Conservation (phyloP, 1,284 basidiomycete genomes). For the Cryptococcus sp. region DNA sequence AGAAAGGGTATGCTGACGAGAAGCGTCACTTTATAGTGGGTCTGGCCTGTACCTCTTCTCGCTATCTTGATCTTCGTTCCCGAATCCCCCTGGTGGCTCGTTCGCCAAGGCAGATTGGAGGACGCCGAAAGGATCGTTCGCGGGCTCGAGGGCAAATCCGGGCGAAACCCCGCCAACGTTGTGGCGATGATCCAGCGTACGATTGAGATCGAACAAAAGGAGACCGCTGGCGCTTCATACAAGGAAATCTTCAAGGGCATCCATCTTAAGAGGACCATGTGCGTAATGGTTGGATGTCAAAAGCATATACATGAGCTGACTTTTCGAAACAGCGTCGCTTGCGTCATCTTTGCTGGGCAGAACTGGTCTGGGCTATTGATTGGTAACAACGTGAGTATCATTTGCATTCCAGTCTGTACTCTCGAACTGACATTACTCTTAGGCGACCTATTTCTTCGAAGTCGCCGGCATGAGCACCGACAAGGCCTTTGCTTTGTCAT, state of each 20-base stretch:
- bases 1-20: too few species aligned
- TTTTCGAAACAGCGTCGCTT: constrained; percentile 40
- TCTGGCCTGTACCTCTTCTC: constrained; percentile 13
- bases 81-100: constrained; percentile 19
- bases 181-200: constrained; percentile 51
- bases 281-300: constrained; percentile 45
- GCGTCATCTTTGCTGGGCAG: constrained; percentile 15
- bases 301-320: background rate
- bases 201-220: constrained; percentile 20
- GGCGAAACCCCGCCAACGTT: constrained; percentile 49
- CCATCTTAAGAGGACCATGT: constrained; percentile 21
- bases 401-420: too few species aligned
- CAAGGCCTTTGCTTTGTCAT: constrained; percentile 48
- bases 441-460: constrained; percentile 7
- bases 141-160: constrained; percentile 29
- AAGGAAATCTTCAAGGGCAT: too few species aligned
- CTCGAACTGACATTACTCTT: too few species aligned
- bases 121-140: constrained; percentile 7
- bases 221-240: too few species aligned
- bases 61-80: constrained; percentile 6
- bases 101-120: constrained; percentile 14
- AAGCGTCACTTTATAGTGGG: background rate
- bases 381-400: background rate
- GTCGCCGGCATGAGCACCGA: constrained; percentile 50
- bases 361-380: constrained; percentile 6